Base-by-base conservation (phyloP, 2,329 filamentous ascomycete genomes). In the Pyrenophora graminea region DNA sequence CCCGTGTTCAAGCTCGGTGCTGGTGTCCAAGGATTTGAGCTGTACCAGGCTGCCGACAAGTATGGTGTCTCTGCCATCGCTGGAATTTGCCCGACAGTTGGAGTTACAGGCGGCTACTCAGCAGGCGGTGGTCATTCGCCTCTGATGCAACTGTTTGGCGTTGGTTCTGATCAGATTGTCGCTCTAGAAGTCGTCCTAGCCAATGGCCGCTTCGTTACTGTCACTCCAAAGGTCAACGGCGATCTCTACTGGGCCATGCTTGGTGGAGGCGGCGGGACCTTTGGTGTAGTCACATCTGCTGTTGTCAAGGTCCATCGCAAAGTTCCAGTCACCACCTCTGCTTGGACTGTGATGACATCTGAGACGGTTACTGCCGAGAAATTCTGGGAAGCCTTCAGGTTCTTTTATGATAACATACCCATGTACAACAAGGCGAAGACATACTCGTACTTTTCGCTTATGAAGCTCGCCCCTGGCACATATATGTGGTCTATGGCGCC, bases 121-220 rank as follows among this genome's bases (percentile, higher is more conserved):
- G 60, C 65, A 2, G 81, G 79, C 2, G 82, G 81, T 21, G 83
- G 82, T 0, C 80, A 85, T 65, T 79, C 76, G 10, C 80, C 81
- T 2, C 59, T 85, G 30, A 78, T 77, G 40, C 74, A 74, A 45
- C 63, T 78, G 32, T 79, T 78, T 53, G 70, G 70, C 23, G 53
- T 70, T n/a, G 68, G 63, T 1, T 49, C 67, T 7, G 68, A 77
- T 43, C 72, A 71, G 34, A 65, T 76, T 12, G 55, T 71, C 4
- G 66, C 68, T 38, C 72, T 70, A 27, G 69, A 77, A 47, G 60
- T 69, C 3, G 67, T 70, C 1, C 63, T 65, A 12, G 63, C 67
- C 2, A 59, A 32, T 27, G 67, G 67, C 7, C 54, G 55, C 13
- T 66, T 67, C 39, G 50, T 67, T 5, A 65, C 59, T 40, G 63